Evolutionary conservation across 2,329 filamentous ascomycete species (phyloP), one percentile per base, ranked within the genome.

Genomic region (Xylaria sp.): DNA sequence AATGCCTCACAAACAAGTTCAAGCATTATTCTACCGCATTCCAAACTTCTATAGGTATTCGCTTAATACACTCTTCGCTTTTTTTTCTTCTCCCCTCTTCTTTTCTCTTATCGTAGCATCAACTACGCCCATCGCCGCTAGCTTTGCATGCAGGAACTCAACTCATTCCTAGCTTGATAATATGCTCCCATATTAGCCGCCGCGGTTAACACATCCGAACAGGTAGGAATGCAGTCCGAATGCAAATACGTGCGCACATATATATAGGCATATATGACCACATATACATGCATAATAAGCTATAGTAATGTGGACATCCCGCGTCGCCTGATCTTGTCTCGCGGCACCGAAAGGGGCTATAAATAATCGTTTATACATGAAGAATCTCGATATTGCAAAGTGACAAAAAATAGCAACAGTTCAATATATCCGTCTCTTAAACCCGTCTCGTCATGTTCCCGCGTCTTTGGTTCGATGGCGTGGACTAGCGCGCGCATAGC

Each of bases 201-300:
- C 53, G 65, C 65, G 61, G 68, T 63, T 63, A 57, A 58, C 65
- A 55, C 29, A 68, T 70, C 68, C 65, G 68, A 65, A 65, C n/a
- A 63, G 57, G 62, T 65, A 37, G 51, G 48, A 60, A 57, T 51
- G 57, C 32, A 55, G 55, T n/a, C 65, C 54, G 25, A 40, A 47
- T 63, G 23, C 58, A 37, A 65, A 63, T 59, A 48, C 50, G 51
- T 54, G 42, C 37, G 21, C 32, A 23, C 61, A 59, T 63, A 68
- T 63, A 70, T 68, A 68, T 51, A 68, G 59, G 65, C 18, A 68
- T 67, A 67, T 64, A 64, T 53, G 21, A 23, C 42, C 35, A 60
- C 29, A 66, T 35, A 40, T 69, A 50, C 40, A 66, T 66, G 54
- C 48, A 66, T 66, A 62, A 63, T 59, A 59, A 40, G 27, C 63